These are phyloP conservation scores for Entomortierella beljakovae DNA, from an alignment of 192 early-diverging fungal species.

Conservation along the genomic window DNA sequence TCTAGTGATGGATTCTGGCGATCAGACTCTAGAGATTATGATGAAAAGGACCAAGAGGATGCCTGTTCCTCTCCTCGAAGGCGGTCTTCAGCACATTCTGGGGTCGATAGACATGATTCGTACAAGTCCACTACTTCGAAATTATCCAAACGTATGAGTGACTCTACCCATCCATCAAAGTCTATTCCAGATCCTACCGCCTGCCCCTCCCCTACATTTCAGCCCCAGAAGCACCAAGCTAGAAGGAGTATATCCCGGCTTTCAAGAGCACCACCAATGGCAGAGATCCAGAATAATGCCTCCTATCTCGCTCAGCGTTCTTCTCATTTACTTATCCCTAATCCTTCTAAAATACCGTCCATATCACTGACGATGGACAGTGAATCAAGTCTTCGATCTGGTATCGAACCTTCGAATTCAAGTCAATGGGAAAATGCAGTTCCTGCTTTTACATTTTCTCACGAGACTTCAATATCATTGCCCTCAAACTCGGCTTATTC, in stretches of 20 bases:
- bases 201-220: conserved; percentile 27
- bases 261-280: conserved; percentile 16
- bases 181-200: conserved; percentile 9
- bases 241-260: conserved; percentile 1
- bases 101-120: conserved; percentile 4
- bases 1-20: conserved; percentile 22
- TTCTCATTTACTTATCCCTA: neutral
- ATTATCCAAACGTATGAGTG: conserved; percentile 23
- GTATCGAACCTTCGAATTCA: conserved; percentile 1
- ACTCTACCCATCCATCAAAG: conserved; percentile 19
- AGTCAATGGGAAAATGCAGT: neutral
- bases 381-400: conserved; percentile 6
- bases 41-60: conserved; percentile 7
- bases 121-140: neutral
- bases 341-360: conserved; percentile 1
- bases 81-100: neutral
- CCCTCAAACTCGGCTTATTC: neutral
- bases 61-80: neutral
- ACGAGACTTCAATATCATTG: neutral
- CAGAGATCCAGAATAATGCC: conserved; percentile 13
- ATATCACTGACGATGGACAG: neutral
- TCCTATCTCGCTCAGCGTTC: conserved; percentile 2
- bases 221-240: conserved; percentile 12
- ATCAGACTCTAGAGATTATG: conserved; percentile 13
- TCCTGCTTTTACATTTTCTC: neutral